Evolutionary conservation across 1,139 yeast genomes (phyloP), one percentile per base, ranked within the genome.

Genomic region (Kurtzmaniella quercitrusa): DNA sequence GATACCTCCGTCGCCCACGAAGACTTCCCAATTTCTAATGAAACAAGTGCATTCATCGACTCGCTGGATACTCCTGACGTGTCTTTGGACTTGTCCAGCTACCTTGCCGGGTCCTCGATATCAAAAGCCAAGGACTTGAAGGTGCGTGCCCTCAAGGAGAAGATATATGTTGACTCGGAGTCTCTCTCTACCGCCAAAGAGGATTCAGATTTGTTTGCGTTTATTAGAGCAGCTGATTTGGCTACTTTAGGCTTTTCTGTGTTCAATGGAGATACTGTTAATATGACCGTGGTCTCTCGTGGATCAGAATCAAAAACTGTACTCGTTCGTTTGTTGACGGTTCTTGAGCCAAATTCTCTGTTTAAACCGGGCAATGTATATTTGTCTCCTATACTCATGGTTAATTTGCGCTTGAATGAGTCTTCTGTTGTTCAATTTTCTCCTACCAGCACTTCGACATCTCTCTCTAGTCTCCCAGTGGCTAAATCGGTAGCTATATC

Each of bases 231-330:
- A 1, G 63, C 67, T 12, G 83, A 76, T 42, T 66, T 87, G 40
- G 71, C 79, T 15, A 70, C 65, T 40, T 55, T 85, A 19, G 85
- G 86, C 3, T 75, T 71, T 42, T 72, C 76, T 0, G 60, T 80
- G 18, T 80, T 84, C 51, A 80, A 84, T 48, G 95, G 95, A 3
- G 95, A 86, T 57, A 60, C 77, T 39, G 82, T 81, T 4, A 59
- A 66, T 33, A 44, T 79, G 37, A 51, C n/a, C 50, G 60, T n/a
- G 55, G 54, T 17, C 45, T 21, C 23, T 56, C n/a, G 45, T 48
- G 6, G 48, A 44, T 11, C 50, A 46, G 14, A 43, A 7, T 11
- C 24, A 4, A 15, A 15, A 15, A 24, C 37, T 9, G 38, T 75
- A n/a, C 51, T 69, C 21, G 71, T 83, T 6, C 70, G 78, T 48